Evolutionary conservation across 202 grass and related monocot species (phyloP).

Genomic region (Setaria italica): DNA sequence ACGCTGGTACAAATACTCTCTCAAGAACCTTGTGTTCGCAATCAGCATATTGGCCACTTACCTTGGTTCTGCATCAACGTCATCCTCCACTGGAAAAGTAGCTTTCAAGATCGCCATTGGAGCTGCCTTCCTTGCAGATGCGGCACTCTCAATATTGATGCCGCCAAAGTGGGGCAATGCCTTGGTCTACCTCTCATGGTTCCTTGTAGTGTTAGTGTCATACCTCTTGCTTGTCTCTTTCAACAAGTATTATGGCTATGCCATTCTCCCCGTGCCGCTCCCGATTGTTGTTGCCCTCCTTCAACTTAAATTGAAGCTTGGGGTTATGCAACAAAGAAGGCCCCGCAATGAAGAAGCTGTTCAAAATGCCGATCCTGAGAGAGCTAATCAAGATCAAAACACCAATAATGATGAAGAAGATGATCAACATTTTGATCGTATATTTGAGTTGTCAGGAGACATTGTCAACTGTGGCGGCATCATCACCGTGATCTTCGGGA

Average conservation of each 20-base stretch:
- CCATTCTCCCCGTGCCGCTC: neutral
- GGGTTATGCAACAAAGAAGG: neutral
- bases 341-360: neutral
- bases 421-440: no score
- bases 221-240: neutral
- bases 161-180: neutral
- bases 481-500: no score
- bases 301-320: neutral
- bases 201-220: neutral
- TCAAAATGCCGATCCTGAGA: no score
- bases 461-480: no score
- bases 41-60: no score
- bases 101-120: neutral
- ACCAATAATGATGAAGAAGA: neutral
- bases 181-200: constrained; percentile 1
- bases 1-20: no score
- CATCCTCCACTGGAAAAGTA: neutral
- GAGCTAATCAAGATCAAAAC: neutral
- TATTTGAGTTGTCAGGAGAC: no score
- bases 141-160: no score
- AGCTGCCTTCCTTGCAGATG: no score
- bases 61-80: neutral
- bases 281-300: neutral
- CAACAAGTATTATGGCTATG: neutral
- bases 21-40: no score